Base-by-base conservation (phyloP, 345 rosid genomes). In the Moricandia arvensis region DNA sequence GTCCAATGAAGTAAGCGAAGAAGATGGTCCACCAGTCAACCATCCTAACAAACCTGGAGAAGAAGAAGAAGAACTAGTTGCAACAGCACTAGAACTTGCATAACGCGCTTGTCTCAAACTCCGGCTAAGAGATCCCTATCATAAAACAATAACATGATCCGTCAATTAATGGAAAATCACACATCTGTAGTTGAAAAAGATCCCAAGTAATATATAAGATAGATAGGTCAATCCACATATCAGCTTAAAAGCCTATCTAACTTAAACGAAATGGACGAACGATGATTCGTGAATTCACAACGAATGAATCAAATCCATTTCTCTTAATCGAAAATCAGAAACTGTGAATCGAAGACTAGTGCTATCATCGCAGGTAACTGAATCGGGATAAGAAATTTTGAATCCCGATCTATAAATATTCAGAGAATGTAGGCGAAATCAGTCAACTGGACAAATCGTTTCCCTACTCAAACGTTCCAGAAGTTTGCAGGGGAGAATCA, bases 81-180 rank as follows among this genome's bases (percentile, higher is more conserved):
- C 87, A 62, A 83, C 87, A 17, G 93, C 86, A 77, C 79, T 80
- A 8, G 97, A 83, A 59, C 91, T 83, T 1, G 93, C 88, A 85
- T 79, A 81, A 4, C 87, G 79, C 0, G 78, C 30, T 13, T 83
- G 71, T 63, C 83, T 84, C 68, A 86, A 61, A 78, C 74, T 81
- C 9, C 84, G 74, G 70, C 34, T 78, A 55, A 79, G 78, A 8
- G 67, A 78, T 67, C 86, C 87, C 98, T 91, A 49, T 54, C 61
- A 31, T 13, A 43, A 43, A 71, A 55, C 59, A 63, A 17, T 53
- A 33, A 30, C 5, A 34, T 0, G 6, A 54, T 2, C 2, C 63
- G 1, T 34, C 31, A 45, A 59, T 61, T 29, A 51, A 26, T 21
- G 24, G 24, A 21, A 21, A 21, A 1, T 21, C 24, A 21, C 24